A percentile compares a stretch with the other conserved stretches of the same genome.
Evolutionary conservation across 192 early-diverging fungal genomes (phyloP).

Genomic region (Linnemannia schmuckeri): DNA sequence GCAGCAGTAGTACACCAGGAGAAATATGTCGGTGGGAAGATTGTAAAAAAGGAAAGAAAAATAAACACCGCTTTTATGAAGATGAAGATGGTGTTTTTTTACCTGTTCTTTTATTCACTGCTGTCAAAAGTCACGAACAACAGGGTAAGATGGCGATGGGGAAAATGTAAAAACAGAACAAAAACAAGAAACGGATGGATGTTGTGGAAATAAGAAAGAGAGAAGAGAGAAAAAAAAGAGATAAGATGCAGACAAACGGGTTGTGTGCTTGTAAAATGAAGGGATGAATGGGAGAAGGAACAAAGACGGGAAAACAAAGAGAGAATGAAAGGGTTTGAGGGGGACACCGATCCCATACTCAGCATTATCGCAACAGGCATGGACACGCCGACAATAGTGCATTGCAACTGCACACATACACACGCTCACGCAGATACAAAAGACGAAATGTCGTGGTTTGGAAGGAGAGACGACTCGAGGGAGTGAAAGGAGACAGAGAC

Average conservation of each 20-base stretch:
- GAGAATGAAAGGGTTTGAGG: neutral
- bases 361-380: neutral
- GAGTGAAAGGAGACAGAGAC: conserved; percentile 6
- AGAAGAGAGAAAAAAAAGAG: neutral
- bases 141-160: neutral
- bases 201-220: neutral
- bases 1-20: neutral
- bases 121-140: neutral
- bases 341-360: neutral
- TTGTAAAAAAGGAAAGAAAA: neutral
- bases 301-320: neutral
- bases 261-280: neutral
- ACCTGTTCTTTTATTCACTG: neutral
- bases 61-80: neutral
- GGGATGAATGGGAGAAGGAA: neutral
- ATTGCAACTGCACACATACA: neutral
- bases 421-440: neutral
- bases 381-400: neutral
- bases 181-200: neutral
- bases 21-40: neutral
- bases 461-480: neutral
- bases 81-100: neutral
- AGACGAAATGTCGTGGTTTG: neutral
- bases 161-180: neutral
- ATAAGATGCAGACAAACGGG: neutral